Evolutionary conservation across 164 flowering plant species (phyloP), one percentile per base, ranked within the genome.

Genomic region (Vitis labrusca): DNA sequence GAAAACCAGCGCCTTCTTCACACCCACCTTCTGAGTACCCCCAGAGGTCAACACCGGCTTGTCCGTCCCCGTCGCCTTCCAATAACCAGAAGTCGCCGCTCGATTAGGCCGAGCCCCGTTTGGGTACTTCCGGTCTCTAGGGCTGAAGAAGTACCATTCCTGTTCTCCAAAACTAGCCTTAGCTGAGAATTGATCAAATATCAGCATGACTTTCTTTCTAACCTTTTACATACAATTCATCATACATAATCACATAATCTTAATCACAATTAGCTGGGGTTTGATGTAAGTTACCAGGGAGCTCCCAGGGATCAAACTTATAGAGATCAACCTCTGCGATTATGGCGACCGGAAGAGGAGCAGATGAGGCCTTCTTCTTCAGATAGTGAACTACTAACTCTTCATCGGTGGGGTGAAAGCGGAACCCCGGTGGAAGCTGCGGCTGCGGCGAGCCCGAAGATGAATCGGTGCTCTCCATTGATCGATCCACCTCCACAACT

Each of bases 21-120:
- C 97, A 1, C 98, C 98, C 19, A 91, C 86, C 69, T 88, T 90
- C 62, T 89, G 92, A 17, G 81, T 81, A 37, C 97, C 92, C 0
- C 86, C 90, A 0, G 89, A 79, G 9, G 86, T 73, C 59, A 90
- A 32, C 47, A 93, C 88, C 9, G 98, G 94, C 79, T 90, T 93
- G 61, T 93, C 98, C 0, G 98, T 93, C n/a, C 98, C 98, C 1
- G 98, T 93, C 0, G 98, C 98, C 76, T 93, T 93, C 98, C 98
- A 93, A 59, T 91, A 93, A 27, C 98, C 98, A 0, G 98, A 90
- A 1, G 91, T 89, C 8, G 98, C 97, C 3, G 97, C 98, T 60
- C 98, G 59, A 68, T 91, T 93, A 3, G 97, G 97, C 75, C 98
- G 65, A 0, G 94, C 92, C 0, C 98, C 97, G 74, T 93, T 93